Base-by-base conservation (phyloP, 2,329 filamentous ascomycete species). In the Ustulina deusta region DNA sequence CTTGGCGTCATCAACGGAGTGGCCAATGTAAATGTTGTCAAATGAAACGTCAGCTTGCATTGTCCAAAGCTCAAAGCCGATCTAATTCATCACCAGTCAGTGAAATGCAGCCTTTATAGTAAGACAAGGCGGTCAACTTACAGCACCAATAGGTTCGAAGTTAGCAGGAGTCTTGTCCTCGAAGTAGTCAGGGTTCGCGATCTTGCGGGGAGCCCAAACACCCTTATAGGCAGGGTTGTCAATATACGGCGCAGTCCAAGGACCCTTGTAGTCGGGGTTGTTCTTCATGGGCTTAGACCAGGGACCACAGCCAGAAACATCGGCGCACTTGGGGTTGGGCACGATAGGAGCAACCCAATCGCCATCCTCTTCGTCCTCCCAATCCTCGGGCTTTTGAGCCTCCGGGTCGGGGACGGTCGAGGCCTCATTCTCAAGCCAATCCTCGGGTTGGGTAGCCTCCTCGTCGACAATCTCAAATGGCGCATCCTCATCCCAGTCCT, bases 191-290 rank as follows among this genome's bases (percentile, higher is more conserved):
- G 96, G 96, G 91, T 99, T 99, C 84, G 92, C 86, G 81, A 99
- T 97, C 91, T 97, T 97, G 83, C 90, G 90, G 75, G 96, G 95
- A 79, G 90, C 89, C 96, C 96, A 99, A 71, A 89, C 85, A 74
- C 96, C 96, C 91, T 98, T 98, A 90, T 98, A 99, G 76, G 87
- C 93, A 67, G 96, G 96, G 90, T 99, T 99, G 84, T 98, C 95
- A 76, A 99, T 93, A 81, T 90, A 88, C 69, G 94, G 93, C 54
- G 96, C 92, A 74, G 89, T 89, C 96, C 96, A 99, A 87, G 97
- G 97, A 90, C 96, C 96, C 93, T 98, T 98, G 90, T 97, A 98
- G 72, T 87, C 92, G 72, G 93, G 93, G 90, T 98, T 98, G 86
- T 91, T 93, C 85, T 90, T 97, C 89, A 93, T 89, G 74, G 96